Base-by-base conservation (phyloP, 345 rosid genomes). In the Diplotaxis tenuifolia region DNA sequence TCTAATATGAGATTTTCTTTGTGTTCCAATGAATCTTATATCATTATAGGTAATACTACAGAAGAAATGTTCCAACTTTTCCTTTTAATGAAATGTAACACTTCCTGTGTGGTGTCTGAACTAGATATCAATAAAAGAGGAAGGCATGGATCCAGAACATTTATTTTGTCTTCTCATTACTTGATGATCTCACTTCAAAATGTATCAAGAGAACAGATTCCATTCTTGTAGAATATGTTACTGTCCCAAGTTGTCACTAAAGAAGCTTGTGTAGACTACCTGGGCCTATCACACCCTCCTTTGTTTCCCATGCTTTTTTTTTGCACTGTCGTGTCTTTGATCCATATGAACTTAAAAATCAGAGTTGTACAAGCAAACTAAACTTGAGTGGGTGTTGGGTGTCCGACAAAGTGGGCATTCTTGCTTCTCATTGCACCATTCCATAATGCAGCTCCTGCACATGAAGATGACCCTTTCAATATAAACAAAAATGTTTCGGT, bases 361-460 rank as follows among this genome's bases (percentile, higher is more conserved):
- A 16, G 97, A 95, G 72, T 92, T 91, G 65, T 88, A 89, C 65
- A 92, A 75, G 73, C 92, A 91, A 27, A 93, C 98, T 31, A 93
- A 74, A 81, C 91, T 85, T 54, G 97, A 89, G 76, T 91, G 98
- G 25, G 93, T 83, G 16, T 92, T 82, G 6, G 96, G 88, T 6
- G 96, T 84, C 9, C 97, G 96, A 82, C 96, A 95, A 19, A 95
- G 89, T 11, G 99, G 97, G 70, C 99, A 95, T 74, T 92, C 97
- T 0, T 89, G 96, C 86, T 92, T 95, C 76, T 95, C 99, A 16
- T 95, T 92, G 83, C 99, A 92, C 97, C 99, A 92, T 65, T 92
- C 97, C 90, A 90, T 92, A 32, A 95, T 89, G 84, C 99, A 95
- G 80, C 75, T 90, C 99, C 99, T 92, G 65, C 73, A 65, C 54